Conservation (phyloP, 176 grass and related monocot species). For the Echinochloa phyllopogon region DNA sequence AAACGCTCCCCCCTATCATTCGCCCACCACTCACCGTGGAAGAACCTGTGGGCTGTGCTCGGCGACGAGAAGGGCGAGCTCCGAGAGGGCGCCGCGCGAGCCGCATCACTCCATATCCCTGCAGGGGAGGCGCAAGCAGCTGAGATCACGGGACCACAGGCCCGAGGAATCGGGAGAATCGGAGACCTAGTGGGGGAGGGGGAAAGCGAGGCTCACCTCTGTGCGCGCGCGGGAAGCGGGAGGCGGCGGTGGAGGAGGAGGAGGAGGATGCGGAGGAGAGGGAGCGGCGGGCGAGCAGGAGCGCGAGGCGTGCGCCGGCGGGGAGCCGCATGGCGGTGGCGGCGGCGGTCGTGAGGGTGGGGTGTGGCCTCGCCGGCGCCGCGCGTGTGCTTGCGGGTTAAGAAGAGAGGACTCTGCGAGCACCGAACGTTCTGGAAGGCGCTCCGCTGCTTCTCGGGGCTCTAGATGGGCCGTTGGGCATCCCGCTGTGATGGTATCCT, state of each 20-base stretch:
- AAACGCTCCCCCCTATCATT: background rate
- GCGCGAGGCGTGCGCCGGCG: conserved; percentile 59
- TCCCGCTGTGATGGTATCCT: background rate
- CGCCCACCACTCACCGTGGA: conserved; percentile 38
- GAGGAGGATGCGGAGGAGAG: conserved; percentile 30
- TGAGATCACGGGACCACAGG: background rate
- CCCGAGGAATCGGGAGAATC: conserved; percentile 30
- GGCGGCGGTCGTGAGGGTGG: background rate
- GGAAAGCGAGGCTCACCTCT: conserved; percentile 31
- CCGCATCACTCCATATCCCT: conserved; percentile 28
- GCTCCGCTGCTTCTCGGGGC: conserved; percentile 21
- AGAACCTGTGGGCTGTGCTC: conserved; percentile 31
- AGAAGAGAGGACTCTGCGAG: background rate
- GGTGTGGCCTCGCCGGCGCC: conserved; percentile 46
- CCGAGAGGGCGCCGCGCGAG: conserved; percentile 12
- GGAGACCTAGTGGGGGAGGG: background rate
- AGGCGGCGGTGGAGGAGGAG: background rate
- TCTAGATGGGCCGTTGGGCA: background rate
- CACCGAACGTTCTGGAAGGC: conserved; percentile 45
- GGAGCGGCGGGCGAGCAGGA: conserved; percentile 53
- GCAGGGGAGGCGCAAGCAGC: background rate
- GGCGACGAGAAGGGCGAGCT: conserved; percentile 40
- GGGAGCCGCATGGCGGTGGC: conserved; percentile 47
- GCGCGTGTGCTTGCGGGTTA: conserved; percentile 39
- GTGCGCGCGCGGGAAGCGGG: conserved; percentile 20